These are phyloP conservation scores for Ganoderma resinaceum DNA, from an alignment of 1,284 basidiomycete species.

Conservation along the genomic window DNA sequence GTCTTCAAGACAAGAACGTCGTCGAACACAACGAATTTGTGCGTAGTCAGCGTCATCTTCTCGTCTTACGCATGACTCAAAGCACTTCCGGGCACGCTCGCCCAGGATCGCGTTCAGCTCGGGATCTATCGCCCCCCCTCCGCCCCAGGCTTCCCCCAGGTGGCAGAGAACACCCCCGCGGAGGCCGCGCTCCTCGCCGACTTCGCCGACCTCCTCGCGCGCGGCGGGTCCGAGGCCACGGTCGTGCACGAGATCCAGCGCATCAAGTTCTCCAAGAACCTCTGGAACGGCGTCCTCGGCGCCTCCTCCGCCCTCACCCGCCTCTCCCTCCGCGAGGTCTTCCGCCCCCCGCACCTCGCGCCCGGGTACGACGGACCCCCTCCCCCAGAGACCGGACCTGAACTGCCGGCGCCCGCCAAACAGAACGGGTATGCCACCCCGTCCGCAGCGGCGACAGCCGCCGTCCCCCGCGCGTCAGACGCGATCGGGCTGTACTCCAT, in stretches of 20 bases:
- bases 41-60: constrained; percentile 29
- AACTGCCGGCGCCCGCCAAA: not conserved
- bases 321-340: constrained; percentile 59
- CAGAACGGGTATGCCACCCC: not conserved
- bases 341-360: constrained; percentile 48
- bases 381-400: not conserved
- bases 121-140: constrained; percentile 58
- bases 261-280: constrained; percentile 67
- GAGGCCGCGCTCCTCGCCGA: constrained; percentile 54
- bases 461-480: constrained; percentile 47
- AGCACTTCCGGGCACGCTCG: not conserved
- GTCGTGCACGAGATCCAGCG: constrained; percentile 67
- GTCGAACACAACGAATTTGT: constrained; percentile 63
- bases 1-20: constrained; percentile 52
- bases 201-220: constrained; percentile 52
- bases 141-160: constrained; percentile 40
- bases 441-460: constrained; percentile 34
- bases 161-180: constrained; percentile 49
- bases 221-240: constrained; percentile 55
- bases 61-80: not conserved
- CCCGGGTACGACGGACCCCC: constrained; percentile 8
- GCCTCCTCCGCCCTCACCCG: constrained; percentile 59
- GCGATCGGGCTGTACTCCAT: constrained; percentile 52
- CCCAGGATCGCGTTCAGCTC: constrained; percentile 56
- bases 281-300: constrained; percentile 68